Percentiles rank a stretch among this genome's conserved stretches.
Evolutionary conservation across 805 yeast genomes (phyloP).

Genomic region (Candida caryicola): DNA sequence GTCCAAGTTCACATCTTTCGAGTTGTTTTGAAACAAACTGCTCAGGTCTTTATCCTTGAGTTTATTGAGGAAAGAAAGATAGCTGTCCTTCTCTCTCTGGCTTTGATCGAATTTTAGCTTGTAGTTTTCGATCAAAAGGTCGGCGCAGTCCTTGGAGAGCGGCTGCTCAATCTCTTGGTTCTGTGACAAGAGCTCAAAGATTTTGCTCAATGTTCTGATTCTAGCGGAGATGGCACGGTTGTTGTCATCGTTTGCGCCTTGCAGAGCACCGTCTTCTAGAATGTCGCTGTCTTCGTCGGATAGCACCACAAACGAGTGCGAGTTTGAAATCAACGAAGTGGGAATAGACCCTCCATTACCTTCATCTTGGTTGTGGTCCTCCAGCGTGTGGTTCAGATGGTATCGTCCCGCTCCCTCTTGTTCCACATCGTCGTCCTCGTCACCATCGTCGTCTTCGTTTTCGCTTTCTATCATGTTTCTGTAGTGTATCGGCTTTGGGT

Average conservation of each 20-base stretch:
- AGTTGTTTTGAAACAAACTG: conserved; percentile 10
- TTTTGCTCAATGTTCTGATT: conserved; percentile 53
- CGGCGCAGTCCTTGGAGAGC: conserved; percentile 83
- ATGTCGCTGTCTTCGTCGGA: conserved; percentile 5
- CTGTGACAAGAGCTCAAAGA: conserved; percentile 66
- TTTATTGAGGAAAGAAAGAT: conserved; percentile 67
- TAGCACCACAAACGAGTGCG: conserved; percentile 13
- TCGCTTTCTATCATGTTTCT: conserved; percentile 33
- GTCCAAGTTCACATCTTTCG: conserved; percentile 25
- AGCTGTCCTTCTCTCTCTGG: conserved; percentile 74
- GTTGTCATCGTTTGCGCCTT: conserved; percentile 9
- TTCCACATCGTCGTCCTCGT: conserved; percentile 10
- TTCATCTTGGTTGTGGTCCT: no score
- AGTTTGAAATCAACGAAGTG: neutral
- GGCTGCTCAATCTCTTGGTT: conserved; percentile 80
- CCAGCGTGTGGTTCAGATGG: no score
- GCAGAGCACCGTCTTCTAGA: conserved; percentile 2
- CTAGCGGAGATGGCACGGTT: conserved; percentile 42
- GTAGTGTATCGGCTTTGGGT: conserved; percentile 20
- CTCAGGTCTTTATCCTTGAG: conserved; percentile 41
- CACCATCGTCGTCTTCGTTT: conserved; percentile 20
- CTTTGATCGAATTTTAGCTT: conserved; percentile 69
- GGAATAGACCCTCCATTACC: neutral
- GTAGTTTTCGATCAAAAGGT: conserved; percentile 58
- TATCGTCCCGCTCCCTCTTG: conserved; percentile 1